Base-by-base conservation (phyloP, 75 land plant genomes). In the Cupressus sempervirens region DNA sequence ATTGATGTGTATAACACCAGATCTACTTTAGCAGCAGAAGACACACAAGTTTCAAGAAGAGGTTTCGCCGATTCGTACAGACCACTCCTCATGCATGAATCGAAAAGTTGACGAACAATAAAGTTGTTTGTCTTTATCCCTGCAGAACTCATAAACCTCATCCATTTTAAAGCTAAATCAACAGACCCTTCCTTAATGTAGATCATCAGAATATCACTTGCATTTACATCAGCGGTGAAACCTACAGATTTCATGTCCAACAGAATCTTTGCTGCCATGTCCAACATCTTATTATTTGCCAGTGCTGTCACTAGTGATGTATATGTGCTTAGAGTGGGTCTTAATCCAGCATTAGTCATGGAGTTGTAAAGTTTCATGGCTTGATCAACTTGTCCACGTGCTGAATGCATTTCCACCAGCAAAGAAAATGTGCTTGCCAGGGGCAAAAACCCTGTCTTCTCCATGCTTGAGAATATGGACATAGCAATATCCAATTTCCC, bases 151-250 rank as follows among this genome's bases (percentile, higher is more conserved):
- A 95, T 92, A 84, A 95, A 93, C 12, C 88, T 83, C 13, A 93
- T 87, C 93, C 95, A 95, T 83, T 88, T 86, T 76, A 93, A 83
- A 67, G 93, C 94, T 53, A 88, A 87, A 84, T 93, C 96, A 65
- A 89, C 88, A 34, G 93, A 92, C 11, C 95, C 96, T 86, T 93
- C 95, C 84, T 95, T 93, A 13, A 95, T 92, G 83, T 92, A 91
- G 15, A 93, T 88, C 96, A 95, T 95, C n/a, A 95, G 75, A 83
- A 93, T 88, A 88, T 95, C 94, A 86, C 96, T 95, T 5, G 96
- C 94, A 88, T 86, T 90, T 56, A 93, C 92, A 86, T 93, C 95
- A 82, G 91, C 92, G 62, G 90, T 73, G 45, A 82, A 92, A 9
- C 94, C 93, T 82, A 89, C 86, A 1, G 90, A 58, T 67, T 90